phyloP scores from a whole-genome alignment of 768 basidiomycete species.

The Imleria badia region DNA sequence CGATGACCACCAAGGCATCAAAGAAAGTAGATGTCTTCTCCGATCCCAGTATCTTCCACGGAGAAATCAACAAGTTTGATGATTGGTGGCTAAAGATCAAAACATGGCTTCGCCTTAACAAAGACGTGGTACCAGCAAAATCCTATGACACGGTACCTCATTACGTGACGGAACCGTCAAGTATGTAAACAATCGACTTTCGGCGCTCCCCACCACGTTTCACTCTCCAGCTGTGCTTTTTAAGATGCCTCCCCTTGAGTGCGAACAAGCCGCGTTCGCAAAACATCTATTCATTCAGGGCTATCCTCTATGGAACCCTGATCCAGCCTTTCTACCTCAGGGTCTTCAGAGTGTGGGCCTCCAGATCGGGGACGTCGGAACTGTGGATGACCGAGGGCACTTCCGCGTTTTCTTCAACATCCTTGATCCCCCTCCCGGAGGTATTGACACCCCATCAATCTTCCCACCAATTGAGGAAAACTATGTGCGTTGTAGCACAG shows the following conservation, averaged over 20 bases:
- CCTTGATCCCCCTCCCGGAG: neutral
- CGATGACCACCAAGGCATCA: too few species aligned
- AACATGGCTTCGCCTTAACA: too few species aligned
- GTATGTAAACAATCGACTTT: neutral
- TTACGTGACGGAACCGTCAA: too few species aligned
- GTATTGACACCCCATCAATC: neutral
- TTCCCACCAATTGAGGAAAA: neutral
- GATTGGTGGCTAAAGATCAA: too few species aligned
- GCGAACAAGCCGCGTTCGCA: neutral
- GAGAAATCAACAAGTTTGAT: too few species aligned
- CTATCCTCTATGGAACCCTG: neutral
- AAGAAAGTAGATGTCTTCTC: too few species aligned
- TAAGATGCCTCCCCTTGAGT: neutral
- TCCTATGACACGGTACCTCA: too few species aligned
- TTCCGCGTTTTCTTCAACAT: neutral
- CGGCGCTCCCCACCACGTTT: neutral
- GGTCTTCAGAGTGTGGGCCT: neutral
- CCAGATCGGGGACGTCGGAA: neutral
- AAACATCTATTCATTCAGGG: neutral
- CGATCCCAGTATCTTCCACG: too few species aligned
- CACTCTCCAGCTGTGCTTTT: neutral
- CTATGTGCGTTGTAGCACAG: neutral
- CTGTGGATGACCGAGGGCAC: neutral
- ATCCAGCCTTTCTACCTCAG: neutral
- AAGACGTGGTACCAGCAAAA: too few species aligned